phyloP scores from a whole-genome alignment of 164 flowering plant genomes.

The Brasenia schreberi region DNA sequence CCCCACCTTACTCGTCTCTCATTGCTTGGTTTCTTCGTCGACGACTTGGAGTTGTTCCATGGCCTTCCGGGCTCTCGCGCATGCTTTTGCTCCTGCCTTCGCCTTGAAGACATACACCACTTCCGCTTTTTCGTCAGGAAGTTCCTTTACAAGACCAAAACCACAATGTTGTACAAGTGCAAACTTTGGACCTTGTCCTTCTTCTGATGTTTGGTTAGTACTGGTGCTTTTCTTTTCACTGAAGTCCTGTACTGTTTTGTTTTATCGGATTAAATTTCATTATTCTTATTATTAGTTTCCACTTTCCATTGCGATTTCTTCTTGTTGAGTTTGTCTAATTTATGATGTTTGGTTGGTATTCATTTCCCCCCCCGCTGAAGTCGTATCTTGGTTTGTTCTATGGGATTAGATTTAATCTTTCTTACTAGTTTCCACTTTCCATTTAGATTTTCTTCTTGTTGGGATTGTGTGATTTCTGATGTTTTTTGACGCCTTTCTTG shows the following conservation, averaged over 20 bases:
- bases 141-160: not conserved
- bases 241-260: not conserved
- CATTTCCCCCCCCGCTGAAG: no score
- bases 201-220: not conserved
- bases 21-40: conserved; percentile 13
- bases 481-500: no score
- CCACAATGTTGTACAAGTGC: not conserved
- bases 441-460: no score
- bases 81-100: conserved; percentile 19
- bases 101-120: not conserved
- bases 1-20: conserved; percentile 5
- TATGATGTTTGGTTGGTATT: no score
- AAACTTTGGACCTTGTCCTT: not conserved
- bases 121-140: not conserved
- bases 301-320: no score
- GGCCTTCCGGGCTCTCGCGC: conserved; percentile 15
- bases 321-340: no score
- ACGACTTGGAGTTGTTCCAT: conserved; percentile 14
- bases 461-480: no score
- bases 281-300: no score
- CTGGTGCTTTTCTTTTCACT: not conserved
- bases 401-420: no score
- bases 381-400: no score
- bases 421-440: no score
- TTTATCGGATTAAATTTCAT: no score